Conservation (phyloP, 2,329 filamentous ascomycete species). For the Graphilbum ipis-grandicollis region DNA sequence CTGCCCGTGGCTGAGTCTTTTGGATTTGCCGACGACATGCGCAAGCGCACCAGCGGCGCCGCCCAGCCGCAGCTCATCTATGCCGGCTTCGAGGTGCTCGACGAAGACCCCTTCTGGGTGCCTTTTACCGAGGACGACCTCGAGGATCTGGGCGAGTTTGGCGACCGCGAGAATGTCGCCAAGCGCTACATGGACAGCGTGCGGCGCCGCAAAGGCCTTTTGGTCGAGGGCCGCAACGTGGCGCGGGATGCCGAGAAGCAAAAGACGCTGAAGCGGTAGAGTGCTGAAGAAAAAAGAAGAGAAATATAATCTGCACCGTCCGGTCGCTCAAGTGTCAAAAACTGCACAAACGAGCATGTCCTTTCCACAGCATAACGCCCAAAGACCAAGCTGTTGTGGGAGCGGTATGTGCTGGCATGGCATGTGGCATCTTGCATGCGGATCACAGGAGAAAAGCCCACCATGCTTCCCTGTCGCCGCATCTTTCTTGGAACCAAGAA, state of each 20-base stretch:
- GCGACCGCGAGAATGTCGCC: constrained; percentile 87
- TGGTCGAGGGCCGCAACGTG: constrained; percentile 61
- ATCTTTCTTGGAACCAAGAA: no score
- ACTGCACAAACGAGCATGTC: no score
- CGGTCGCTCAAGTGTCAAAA: no score
- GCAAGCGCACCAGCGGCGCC: constrained; percentile 79
- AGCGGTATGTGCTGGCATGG: no score
- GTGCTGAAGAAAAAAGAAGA: no score
- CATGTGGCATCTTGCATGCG: no score
- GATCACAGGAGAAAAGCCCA: no score
- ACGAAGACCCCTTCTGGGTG: constrained; percentile 96
- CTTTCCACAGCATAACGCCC: no score
- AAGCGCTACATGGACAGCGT: constrained; percentile 92
- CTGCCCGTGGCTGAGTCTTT: constrained; percentile 91
- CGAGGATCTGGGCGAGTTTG: constrained; percentile 87
- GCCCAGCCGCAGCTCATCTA: constrained; percentile 90
- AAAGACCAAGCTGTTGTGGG: no score
- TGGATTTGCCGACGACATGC: constrained; percentile 90
- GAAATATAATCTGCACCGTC: no score
- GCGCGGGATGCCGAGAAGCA: constrained; percentile 88
- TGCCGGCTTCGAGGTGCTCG: constrained; percentile 77
- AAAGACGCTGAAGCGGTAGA: constrained; percentile 46
- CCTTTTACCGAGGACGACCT: constrained; percentile 92
- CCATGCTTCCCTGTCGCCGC: no score
- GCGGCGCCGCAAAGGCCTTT: constrained; percentile 67